Evolutionary conservation across 1,284 basidiomycete genomes (phyloP).

Genomic region (Termitomyces sp.): DNA sequence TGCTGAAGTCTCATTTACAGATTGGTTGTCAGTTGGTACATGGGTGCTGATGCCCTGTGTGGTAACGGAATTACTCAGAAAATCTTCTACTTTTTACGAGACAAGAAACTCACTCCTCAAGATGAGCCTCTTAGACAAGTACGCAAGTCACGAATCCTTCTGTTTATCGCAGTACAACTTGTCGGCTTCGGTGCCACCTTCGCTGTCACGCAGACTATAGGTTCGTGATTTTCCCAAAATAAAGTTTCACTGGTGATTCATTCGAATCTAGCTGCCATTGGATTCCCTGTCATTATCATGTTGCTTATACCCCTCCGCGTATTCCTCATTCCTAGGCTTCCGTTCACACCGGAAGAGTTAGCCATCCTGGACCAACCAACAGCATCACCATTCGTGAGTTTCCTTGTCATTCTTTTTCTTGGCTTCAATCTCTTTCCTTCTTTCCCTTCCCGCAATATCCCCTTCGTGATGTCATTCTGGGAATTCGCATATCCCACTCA

Average conservation of each 20-base stretch:
- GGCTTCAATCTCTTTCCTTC: neutral
- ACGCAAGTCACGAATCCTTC: conserved; percentile 68
- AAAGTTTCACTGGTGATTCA: neutral
- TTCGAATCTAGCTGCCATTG: conserved; percentile 65
- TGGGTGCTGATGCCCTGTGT: conserved; percentile 81
- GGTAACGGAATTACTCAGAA: conserved; percentile 84
- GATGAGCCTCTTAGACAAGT: conserved; percentile 73
- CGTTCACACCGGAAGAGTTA: conserved; percentile 80
- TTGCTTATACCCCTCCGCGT: conserved; percentile 82
- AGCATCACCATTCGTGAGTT: conserved; percentile 76
- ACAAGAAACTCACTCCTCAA: conserved; percentile 56
- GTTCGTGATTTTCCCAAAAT: conserved; percentile 36
- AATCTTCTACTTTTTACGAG: conserved; percentile 78
- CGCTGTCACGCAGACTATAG: conserved; percentile 88
- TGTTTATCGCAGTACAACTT: conserved; percentile 80
- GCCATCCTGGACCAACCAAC: conserved; percentile 84
- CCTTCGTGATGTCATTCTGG: neutral
- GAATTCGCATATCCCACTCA: neutral
- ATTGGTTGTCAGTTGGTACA: conserved; percentile 66
- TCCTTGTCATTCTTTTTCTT: neutral
- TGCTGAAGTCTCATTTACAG: neutral
- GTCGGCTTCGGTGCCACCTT: conserved; percentile 87
- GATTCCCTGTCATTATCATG: conserved; percentile 89
- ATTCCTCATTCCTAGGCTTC: conserved; percentile 67
- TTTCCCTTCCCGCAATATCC: neutral